Evolutionary conservation across 2,329 filamentous ascomycete species (phyloP), one percentile per base, ranked within the genome.

Genomic region (Penicillium concentricum): DNA sequence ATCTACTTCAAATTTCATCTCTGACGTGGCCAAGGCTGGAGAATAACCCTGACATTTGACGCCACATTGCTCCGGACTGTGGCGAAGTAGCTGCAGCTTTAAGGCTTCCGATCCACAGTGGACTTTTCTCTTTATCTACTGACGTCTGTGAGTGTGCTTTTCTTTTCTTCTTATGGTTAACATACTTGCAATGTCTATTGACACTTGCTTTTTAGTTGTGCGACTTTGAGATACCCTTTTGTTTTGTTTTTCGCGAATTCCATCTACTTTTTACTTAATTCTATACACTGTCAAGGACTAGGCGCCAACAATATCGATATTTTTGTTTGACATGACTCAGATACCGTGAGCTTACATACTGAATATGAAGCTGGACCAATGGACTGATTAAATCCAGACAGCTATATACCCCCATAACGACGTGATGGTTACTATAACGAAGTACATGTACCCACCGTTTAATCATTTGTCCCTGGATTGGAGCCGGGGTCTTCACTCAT

Each of bases 21-120:
- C 69, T 74, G 72, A 74, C 72, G 71, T 74, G 72, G 64, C 57
- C 61, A 54, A 56, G 56, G 58, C 60, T 59, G 57, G 53, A 8
- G 56, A 58, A 64, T 9, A 62, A 56, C 54, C 53, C 50, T 56
- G 53, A 46, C 47, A 48, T 35, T 28, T 18, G 39, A 54, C 57
- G 63, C 64, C 63, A 66, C 62, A 64, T 54, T 61, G 60, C 66
- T 67, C 64, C 64, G 63, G 54, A 62, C 65, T 74, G 73, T 75
- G 73, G 73, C 73, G 73, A 69, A 75, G 73, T 65, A 61, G 58
- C 60, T 74, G 70, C 69, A 71, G 68, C 55, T 63, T 53, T 50
- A 50, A 59, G 51, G 52, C 44, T 54, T 50, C 56, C 53, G 60
- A 65, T 62, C 63, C 52, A 63, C 61, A 58, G 57, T 63, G 52